phyloP scores from a whole-genome alignment of 768 basidiomycete species.

The Cyathus striatus region DNA sequence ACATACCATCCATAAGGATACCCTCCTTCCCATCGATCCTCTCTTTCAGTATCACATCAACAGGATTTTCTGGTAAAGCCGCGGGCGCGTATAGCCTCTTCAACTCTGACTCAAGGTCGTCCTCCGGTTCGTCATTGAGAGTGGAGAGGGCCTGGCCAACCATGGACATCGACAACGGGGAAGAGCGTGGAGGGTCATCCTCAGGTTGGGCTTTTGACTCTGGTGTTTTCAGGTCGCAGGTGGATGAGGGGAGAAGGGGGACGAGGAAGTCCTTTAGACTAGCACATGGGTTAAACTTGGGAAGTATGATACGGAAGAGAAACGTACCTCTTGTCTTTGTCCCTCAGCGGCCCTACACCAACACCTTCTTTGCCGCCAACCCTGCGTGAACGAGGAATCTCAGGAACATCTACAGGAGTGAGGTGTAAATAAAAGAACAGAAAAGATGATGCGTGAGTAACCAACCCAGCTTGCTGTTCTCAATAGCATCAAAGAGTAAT shows the following conservation, averaged over 20 bases:
- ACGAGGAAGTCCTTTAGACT: background rate
- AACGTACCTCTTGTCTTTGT: background rate
- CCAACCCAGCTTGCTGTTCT: constrained; percentile 48
- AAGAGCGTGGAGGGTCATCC: too few species aligned
- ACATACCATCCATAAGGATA: constrained; percentile 54
- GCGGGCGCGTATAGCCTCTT: too few species aligned
- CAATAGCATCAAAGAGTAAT: constrained; percentile 28
- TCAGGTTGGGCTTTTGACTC: too few species aligned
- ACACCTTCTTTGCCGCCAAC: constrained; percentile 33
- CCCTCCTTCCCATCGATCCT: too few species aligned
- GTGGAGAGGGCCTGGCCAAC: too few species aligned
- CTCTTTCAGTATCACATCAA: too few species aligned
- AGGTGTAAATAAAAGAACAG: background rate
- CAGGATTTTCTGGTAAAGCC: too few species aligned
- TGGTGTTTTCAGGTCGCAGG: too few species aligned
- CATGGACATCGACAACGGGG: too few species aligned
- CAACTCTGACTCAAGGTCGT: too few species aligned
- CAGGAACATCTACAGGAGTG: background rate
- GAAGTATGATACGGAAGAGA: background rate
- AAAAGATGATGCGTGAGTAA: constrained; percentile 2
- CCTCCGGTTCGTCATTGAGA: too few species aligned
- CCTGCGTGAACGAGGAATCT: constrained; percentile 47
- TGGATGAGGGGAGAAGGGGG: background rate
- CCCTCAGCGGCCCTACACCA: constrained; percentile 7
- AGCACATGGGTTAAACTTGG: background rate